Base-by-base conservation (phyloP, 371 early-diverging fungal genomes). In the Actinomortierella wolfii region DNA sequence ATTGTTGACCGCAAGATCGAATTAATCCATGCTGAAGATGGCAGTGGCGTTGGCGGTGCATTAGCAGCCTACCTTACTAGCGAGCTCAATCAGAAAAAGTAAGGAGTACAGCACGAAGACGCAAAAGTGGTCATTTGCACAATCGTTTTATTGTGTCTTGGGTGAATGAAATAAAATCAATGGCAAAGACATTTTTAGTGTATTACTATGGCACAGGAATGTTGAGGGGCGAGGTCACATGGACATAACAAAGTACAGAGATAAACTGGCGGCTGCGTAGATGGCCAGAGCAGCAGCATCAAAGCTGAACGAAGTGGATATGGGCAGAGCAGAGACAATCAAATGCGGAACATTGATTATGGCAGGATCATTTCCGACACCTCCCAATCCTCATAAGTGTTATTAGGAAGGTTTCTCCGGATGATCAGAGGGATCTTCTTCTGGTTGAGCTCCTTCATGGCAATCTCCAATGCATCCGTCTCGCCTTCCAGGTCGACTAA, bases 401-500 rank as follows among this genome's bases (percentile, higher is more conserved):
- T 92, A 76, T 99, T 99, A 5, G 99, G 99, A 63, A 99, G 77
- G 68, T 91, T 95, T 68, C 99, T 87, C 70, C 99, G 80, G 34
- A 99, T 89, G 65, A 97, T 91, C 59, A 99, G 86, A 26, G 99
- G 99, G 63, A 99, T 94, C 79, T 94, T 98, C 77, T 89, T 88
- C 71, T 94, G 96, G 64, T 91, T 79, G 56, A 99, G 86, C 76
- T 99, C 99, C 81, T 95, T 97, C 80, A 91, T 90, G 5, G 99
- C 99, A 79, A 99, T 99, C 64, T 88, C 88, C n/a, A 98, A 82
- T 34, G 99, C 95, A 82, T 99, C 99, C 15, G 95, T 90, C 78
- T 99, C 98, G 44, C 97, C 97, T 49, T 93, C 95, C 50, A 97
- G 84, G 65, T 99, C 98, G 20, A 99, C 97, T 87, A 99, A 89